Base-by-base conservation (phyloP, 2,329 filamentous ascomycete genomes). In the Zymoseptoria passerinii region DNA sequence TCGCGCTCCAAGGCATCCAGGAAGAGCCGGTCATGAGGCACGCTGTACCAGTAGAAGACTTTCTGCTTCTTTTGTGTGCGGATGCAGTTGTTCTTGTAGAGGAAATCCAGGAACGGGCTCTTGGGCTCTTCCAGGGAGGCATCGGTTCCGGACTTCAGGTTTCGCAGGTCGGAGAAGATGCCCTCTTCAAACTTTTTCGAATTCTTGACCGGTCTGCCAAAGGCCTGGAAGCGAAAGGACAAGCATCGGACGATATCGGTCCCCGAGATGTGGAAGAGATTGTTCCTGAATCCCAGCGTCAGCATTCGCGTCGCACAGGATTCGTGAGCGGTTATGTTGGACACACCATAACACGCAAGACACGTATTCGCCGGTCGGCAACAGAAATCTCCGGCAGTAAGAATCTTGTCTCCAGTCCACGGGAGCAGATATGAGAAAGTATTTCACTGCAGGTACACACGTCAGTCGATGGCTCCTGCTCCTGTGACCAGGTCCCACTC, bases 1-100 rank as follows among this genome's bases (percentile, higher is more conserved):
- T 99, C 94, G 65, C 94, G 88, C 81, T 99, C 94, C 68, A 99
- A 81, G 48, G 94, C 94, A 78, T 99, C 94, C 67, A 99, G 86
- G 78, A 99, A 99, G 54, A 99, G 85, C 56, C 94, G 86, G 76
- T 99, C 94, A 74, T 99, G 94, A 1, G 94, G 94, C 52, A 99
- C 94, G 78, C 92, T 96, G 78, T 97, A 99, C 94, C 94, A 99
- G 79, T 97, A 99, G 72, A 99, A 99, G 65, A 99, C 94, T 81
- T 99, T 99, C 73, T 99, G 94, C 83, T 99, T 99, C 85, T 99
- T 99, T 77, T 99, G 94, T 44, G 94, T 99, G 68, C 94, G 87
- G 68, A 99, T 99, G 82, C 94, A 99, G 81, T 99, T 99, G 83
- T 99, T 99, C 83, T 99, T 99, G 85, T 99, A 99, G 50, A 99